These are phyloP conservation scores for Amborella trichopoda DNA, from an alignment of 164 flowering plant species.

Conservation along the genomic window DNA sequence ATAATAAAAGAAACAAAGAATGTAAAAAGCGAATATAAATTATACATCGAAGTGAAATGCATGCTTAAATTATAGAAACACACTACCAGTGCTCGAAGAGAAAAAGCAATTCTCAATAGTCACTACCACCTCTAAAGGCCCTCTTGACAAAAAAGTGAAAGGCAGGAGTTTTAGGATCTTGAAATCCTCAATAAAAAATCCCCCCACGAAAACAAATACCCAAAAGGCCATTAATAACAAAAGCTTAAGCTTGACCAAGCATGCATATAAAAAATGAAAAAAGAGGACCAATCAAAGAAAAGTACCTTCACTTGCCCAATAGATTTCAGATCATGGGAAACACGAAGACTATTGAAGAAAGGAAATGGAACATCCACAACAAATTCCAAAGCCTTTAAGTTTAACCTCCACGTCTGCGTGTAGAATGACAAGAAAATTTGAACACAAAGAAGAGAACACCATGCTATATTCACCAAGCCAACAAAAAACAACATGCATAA, in stretches of 20 bases:
- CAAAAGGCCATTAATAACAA: background rate
- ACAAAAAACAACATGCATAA: background rate
- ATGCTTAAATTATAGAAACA: too few relatives aligned
- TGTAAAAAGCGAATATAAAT: too few relatives aligned
- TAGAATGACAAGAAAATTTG: background rate
- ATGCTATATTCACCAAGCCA: background rate
- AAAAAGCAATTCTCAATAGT: too few relatives aligned
- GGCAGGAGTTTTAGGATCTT: too few relatives aligned
- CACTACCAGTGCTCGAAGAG: too few relatives aligned
- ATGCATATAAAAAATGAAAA: background rate
- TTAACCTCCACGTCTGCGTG: conserved; percentile 48
- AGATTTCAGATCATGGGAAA: conserved; percentile 9
- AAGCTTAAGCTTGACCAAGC: background rate
- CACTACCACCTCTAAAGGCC: too few relatives aligned
- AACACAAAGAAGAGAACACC: background rate
- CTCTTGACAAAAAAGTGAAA: too few relatives aligned
- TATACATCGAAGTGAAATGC: too few relatives aligned
- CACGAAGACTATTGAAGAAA: conserved; percentile 30
- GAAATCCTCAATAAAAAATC: too few relatives aligned
- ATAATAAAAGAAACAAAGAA: too few relatives aligned
- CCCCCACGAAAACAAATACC: too few relatives aligned
- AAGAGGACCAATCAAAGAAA: background rate
- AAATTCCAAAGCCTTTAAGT: conserved; percentile 50
- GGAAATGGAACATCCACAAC: conserved; percentile 51
- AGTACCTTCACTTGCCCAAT: conserved; percentile 25